Conservation (phyloP, 768 basidiomycete genomes). For the Leccinum longicurvipes region DNA sequence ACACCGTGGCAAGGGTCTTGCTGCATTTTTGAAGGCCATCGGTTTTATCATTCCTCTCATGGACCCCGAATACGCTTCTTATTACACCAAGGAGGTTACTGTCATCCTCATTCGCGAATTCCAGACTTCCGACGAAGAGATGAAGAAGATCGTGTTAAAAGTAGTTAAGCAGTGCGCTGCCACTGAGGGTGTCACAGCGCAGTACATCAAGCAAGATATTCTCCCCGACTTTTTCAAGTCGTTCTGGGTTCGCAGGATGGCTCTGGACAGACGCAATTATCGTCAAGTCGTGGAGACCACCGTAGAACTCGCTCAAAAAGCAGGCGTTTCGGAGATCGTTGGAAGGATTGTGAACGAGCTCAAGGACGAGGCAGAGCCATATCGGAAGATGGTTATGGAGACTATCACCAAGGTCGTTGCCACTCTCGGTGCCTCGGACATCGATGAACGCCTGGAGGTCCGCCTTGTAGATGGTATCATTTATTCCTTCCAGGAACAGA, state of each 20-base stretch:
- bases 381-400: constrained; percentile 99
- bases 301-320: constrained; percentile 95
- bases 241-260: constrained; percentile 99
- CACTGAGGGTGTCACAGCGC: constrained; percentile 94
- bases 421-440: constrained; percentile 92
- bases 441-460: constrained; percentile 93
- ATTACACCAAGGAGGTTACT: constrained; percentile 98
- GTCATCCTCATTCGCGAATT: constrained; percentile 97
- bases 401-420: constrained; percentile 96
- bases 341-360: constrained; percentile 68
- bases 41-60: constrained; percentile 99
- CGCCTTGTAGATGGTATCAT: constrained; percentile 97
- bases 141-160: constrained; percentile 99
- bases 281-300: constrained; percentile 98
- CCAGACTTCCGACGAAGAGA: constrained; percentile 99
- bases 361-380: constrained; percentile 66
- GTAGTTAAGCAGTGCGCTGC: constrained; percentile 99
- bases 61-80: constrained; percentile 99
- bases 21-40: constrained; percentile 85
- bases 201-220: constrained; percentile 96
- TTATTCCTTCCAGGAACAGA: constrained; percentile 99
- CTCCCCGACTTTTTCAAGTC: constrained; percentile 99
- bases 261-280: constrained; percentile 93
- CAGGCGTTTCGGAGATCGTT: constrained; percentile 95
- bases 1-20: constrained; percentile 75